These are phyloP conservation scores for Paracorniculantispora psalliotae DNA, from an alignment of 2,329 filamentous ascomycete genomes.

Conservation along the genomic window DNA sequence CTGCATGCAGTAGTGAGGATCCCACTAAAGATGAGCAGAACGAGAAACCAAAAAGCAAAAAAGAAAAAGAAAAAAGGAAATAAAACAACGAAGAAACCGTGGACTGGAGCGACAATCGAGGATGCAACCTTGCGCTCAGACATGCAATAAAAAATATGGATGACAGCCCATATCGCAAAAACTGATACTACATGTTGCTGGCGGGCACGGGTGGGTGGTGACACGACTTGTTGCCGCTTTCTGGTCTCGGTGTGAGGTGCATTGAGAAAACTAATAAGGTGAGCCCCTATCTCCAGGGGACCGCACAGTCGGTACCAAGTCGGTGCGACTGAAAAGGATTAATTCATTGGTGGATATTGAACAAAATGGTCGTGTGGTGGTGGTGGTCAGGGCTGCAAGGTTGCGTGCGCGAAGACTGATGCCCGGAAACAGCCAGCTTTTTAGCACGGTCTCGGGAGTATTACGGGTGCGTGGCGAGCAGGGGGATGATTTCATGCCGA, in stretches of 20 bases:
- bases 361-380: too few relatives aligned
- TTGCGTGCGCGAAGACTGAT: too few relatives aligned
- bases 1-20: conserved; percentile 7
- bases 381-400: too few relatives aligned
- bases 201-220: not conserved
- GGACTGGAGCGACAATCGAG: not conserved
- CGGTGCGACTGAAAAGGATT: not conserved
- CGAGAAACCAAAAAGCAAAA: not conserved
- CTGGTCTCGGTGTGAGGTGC: not conserved
- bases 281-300: not conserved
- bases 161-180: too few relatives aligned
- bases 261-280: not conserved
- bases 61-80: not conserved
- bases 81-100: not conserved
- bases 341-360: too few relatives aligned
- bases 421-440: too few relatives aligned
- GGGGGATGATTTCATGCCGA: too few relatives aligned
- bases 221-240: not conserved
- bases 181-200: too few relatives aligned
- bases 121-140: not conserved
- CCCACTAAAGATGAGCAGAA: not conserved
- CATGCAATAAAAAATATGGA: not conserved
- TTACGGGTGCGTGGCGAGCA: too few relatives aligned
- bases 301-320: not conserved
- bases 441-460: too few relatives aligned